Conservation (phyloP, 345 rosid species). For the Aurinia saxatilis region DNA sequence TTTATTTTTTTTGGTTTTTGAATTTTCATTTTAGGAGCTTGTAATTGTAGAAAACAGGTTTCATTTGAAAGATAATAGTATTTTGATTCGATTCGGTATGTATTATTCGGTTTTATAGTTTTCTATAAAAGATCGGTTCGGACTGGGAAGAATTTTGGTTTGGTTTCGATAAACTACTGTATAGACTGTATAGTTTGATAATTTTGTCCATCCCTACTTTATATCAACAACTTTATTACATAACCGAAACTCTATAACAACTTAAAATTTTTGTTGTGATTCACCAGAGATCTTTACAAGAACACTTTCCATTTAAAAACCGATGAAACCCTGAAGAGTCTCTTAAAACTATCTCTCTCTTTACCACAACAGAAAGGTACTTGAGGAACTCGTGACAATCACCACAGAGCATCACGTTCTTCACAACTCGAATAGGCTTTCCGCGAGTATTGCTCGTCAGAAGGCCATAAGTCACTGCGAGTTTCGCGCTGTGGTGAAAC, state of each 20-base stretch:
- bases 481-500: conserved; percentile 84
- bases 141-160: too few relatives aligned
- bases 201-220: not conserved
- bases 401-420: conserved; percentile 72
- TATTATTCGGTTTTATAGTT: too few relatives aligned
- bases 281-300: conserved; percentile 67
- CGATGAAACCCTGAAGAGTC: conserved; percentile 83
- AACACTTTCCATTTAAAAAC: conserved; percentile 63
- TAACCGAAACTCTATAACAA: not conserved
- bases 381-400: conserved; percentile 80
- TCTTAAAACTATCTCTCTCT: conserved; percentile 57
- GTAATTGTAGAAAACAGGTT: too few relatives aligned
- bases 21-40: too few relatives aligned
- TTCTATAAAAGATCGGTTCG: too few relatives aligned
- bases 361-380: conserved; percentile 42
- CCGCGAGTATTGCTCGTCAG: conserved; percentile 36
- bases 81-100: too few relatives aligned
- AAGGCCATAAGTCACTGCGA: conserved; percentile 73
- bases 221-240: not conserved
- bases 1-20: too few relatives aligned
- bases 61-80: too few relatives aligned
- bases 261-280: conserved; percentile 1
- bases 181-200: too few relatives aligned
- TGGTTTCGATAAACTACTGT: too few relatives aligned
- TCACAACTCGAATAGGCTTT: conserved; percentile 47